A percentile compares a stretch with the other conserved stretches of the same genome.
These are phyloP conservation scores for Trichoderma atroviride DNA, from an alignment of 2,329 filamentous ascomycete genomes.

Conservation along the genomic window DNA sequence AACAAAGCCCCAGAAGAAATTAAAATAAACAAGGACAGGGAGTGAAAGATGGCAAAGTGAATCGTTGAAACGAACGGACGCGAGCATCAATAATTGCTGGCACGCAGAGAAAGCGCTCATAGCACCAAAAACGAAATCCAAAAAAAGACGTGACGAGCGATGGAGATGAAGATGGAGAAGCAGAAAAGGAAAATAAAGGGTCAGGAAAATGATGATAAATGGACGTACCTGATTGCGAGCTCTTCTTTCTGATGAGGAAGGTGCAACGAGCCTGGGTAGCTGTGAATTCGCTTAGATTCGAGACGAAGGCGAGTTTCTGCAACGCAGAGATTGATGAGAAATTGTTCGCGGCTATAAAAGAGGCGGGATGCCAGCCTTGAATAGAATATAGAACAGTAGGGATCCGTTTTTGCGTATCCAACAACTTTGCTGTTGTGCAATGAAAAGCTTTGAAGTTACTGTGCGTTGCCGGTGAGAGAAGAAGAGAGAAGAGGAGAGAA, in stretches of 20 bases:
- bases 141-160: neutral
- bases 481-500: neutral
- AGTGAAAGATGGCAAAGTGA: neutral
- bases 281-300: neutral
- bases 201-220: neutral
- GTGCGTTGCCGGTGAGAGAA: neutral
- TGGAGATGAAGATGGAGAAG: neutral
- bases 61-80: conserved; percentile 6
- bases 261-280: neutral
- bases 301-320: neutral
- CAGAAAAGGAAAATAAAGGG: neutral
- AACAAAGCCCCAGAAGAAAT: neutral
- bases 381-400: neutral
- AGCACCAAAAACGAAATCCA: conserved; percentile 9
- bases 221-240: neutral
- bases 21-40: neutral
- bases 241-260: neutral
- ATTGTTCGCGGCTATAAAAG: neutral
- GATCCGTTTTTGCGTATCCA: conserved; percentile 7
- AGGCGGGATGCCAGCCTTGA: neutral
- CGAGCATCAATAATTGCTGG: neutral
- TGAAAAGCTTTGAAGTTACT: neutral
- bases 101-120: neutral
- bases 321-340: neutral
- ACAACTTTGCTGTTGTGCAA: neutral